Evolutionary conservation across 352 stramenopile genomes (phyloP).

Genomic region (Chrysophaeum taylorii): DNA sequence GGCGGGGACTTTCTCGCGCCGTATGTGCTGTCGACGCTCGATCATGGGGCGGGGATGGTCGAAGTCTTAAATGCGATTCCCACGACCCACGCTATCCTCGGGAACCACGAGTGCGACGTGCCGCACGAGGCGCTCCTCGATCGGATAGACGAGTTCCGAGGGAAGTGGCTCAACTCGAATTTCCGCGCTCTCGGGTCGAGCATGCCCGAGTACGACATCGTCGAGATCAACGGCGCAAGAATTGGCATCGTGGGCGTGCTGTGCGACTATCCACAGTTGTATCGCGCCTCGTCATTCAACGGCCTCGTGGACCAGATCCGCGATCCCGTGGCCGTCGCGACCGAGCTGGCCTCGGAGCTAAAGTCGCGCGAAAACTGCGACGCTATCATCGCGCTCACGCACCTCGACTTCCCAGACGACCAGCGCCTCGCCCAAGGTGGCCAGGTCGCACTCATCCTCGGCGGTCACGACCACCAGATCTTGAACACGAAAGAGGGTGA

Average conservation of each 20-base stretch:
- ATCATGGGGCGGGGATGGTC: slow-evolving; percentile 40
- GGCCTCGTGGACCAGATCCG: slow-evolving; percentile 39
- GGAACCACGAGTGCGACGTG: slow-evolving; percentile 51
- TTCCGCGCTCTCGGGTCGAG: slow-evolving; percentile 9
- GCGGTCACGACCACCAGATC: slow-evolving; percentile 35
- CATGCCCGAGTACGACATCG: background rate
- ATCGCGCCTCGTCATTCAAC: slow-evolving; percentile 40
- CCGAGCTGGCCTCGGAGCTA: background rate
- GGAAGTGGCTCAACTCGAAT: slow-evolving; percentile 38
- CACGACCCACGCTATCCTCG: slow-evolving; percentile 42
- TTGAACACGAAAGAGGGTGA: slow-evolving; percentile 16
- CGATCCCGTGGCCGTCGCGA: slow-evolving; percentile 19
- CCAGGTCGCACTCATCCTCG: slow-evolving; percentile 27
- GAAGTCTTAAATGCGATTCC: slow-evolving; percentile 30
- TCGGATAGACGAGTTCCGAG: slow-evolving; percentile 4
- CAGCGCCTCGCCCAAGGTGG: slow-evolving; percentile 25
- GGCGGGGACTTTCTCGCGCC: slow-evolving; percentile 46
- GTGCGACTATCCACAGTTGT: slow-evolving; percentile 40
- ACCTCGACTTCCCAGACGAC: slow-evolving; percentile 32
- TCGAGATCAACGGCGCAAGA: slow-evolving; percentile 34
- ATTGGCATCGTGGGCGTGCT: slow-evolving; percentile 43
- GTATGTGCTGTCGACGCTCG: slow-evolving; percentile 38
- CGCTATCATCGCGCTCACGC: slow-evolving; percentile 33
- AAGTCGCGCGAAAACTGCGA: slow-evolving; percentile 13
- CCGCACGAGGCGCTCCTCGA: slow-evolving; percentile 13